These are phyloP conservation scores for Polytrichum formosum DNA, from an alignment of 225 moss, liverwort and hornwort genomes.

Conservation along the genomic window DNA sequence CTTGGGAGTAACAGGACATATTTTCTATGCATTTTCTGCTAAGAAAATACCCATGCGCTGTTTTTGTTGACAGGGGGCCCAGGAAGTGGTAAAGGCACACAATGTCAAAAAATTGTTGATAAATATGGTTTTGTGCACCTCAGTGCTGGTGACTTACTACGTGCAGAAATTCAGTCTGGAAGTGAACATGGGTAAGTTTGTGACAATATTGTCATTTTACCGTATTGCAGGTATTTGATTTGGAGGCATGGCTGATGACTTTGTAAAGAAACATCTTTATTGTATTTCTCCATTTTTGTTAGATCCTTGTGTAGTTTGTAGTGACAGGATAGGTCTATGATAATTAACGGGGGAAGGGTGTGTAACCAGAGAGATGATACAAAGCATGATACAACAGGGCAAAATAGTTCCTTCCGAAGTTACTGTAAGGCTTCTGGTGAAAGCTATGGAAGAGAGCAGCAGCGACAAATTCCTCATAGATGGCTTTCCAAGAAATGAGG, in stretches of 20 bases:
- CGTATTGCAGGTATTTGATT: not conserved
- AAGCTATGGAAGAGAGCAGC: constrained; percentile 74
- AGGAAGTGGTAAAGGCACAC: constrained; percentile 97
- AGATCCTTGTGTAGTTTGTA: not conserved
- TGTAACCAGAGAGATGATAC: constrained; percentile 77
- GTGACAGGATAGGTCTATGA: not conserved
- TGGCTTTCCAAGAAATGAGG: constrained; percentile 95
- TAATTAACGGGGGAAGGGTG: not conserved
- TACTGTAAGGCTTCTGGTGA: constrained; percentile 76
- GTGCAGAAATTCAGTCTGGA: constrained; percentile 87
- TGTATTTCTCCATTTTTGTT: not conserved
- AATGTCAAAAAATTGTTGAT: constrained; percentile 91
- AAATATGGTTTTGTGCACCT: constrained; percentile 90
- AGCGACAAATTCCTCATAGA: constrained; percentile 90
- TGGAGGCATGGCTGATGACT: not conserved
- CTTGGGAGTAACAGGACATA: not conserved
- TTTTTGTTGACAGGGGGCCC: constrained; percentile 63
- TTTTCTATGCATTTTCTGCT: too few relatives aligned
- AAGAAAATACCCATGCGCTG: constrained; percentile 1
- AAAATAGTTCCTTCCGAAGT: constrained; percentile 96
- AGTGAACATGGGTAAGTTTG: constrained; percentile 66
- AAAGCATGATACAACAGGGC: constrained; percentile 86
- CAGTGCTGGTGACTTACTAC: constrained; percentile 90
- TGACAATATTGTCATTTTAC: not conserved
- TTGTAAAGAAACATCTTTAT: not conserved